Percentiles rank a stretch among this genome's conserved stretches.
phyloP scores from a whole-genome alignment of 176 grass and related monocot species.

The Thinopyrum elongatum region DNA sequence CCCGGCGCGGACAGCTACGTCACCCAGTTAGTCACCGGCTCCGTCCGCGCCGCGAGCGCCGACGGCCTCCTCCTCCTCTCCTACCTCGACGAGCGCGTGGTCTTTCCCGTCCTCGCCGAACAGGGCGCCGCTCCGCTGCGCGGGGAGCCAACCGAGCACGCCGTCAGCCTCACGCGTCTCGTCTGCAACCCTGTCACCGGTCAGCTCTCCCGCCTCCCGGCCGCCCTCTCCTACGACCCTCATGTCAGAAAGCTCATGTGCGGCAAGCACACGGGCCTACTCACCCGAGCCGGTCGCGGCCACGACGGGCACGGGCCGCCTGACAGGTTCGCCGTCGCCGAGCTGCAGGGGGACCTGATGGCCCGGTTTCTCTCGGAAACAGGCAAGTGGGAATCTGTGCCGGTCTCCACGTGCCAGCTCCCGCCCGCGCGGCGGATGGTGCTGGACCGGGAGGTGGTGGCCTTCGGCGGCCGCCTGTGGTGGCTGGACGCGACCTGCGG shows the following conservation, averaged over 20 bases:
- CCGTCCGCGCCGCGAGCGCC: neutral
- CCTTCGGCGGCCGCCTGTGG: conserved; percentile 5
- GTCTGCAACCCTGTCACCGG: neutral
- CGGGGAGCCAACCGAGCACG: too few relatives aligned
- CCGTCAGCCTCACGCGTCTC: neutral
- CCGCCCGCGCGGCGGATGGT: neutral
- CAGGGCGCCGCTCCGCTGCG: neutral
- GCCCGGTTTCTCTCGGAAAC: conserved; percentile 10
- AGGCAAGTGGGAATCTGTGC: conserved; percentile 12
- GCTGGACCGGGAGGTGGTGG: neutral
- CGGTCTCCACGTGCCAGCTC: neutral
- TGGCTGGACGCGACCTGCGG: neutral
- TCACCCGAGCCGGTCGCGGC: neutral
- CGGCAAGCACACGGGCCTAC: neutral
- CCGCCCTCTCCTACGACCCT: neutral
- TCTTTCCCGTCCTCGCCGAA: neutral
- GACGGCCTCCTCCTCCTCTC: neutral
- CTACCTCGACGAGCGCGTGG: neutral
- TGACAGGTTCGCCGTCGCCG: neutral
- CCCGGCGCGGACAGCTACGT: neutral
- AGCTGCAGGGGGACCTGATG: neutral
- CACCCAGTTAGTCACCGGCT: neutral
- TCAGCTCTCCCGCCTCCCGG: neutral
- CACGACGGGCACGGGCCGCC: neutral
- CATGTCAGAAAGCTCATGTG: neutral